Conservation (phyloP, 345 rosid genomes). For the Arabidopsis suecica region DNA sequence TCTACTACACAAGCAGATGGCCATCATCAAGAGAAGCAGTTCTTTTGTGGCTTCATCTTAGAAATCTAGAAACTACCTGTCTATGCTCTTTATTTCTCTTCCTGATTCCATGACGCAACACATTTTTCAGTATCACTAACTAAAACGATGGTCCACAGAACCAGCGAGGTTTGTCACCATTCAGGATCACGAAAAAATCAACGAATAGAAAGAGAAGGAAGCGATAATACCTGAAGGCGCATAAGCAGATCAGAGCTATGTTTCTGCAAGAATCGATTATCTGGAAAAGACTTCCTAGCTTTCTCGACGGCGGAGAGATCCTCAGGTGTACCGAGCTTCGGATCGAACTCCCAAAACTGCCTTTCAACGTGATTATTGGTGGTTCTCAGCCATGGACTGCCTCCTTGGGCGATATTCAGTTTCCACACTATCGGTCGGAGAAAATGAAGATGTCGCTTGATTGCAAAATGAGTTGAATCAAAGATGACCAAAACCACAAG, state of each 20-base stretch:
- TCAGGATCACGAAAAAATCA: background rate
- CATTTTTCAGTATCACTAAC: too few relatives aligned
- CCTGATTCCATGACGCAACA: too few relatives aligned
- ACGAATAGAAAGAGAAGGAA: background rate
- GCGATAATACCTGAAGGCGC: conserved; percentile 75
- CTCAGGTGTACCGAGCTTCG: conserved; percentile 62
- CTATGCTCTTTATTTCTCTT: background rate
- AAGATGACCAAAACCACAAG: too few relatives aligned
- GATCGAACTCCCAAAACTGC: conserved; percentile 92
- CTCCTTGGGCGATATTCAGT: conserved; percentile 84
- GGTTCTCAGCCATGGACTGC: conserved; percentile 74
- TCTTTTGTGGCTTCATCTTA: conserved; percentile 15
- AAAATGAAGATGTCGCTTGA: too few relatives aligned
- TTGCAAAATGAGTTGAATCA: too few relatives aligned
- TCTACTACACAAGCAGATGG: conserved; percentile 2
- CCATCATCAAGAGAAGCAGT: background rate
- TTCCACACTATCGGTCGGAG: conserved; percentile 69
- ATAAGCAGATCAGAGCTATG: conserved; percentile 88
- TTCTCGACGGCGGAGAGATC: conserved; percentile 66
- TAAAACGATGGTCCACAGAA: too few relatives aligned
- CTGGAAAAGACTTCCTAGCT: conserved; percentile 59
- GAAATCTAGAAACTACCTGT: background rate
- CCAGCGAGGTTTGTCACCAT: too few relatives aligned
- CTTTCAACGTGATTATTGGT: conserved; percentile 72
- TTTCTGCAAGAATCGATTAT: conserved; percentile 64